These are phyloP conservation scores for Andrographis paniculata DNA, from an alignment of 305 asterid genomes.

Conservation along the genomic window DNA sequence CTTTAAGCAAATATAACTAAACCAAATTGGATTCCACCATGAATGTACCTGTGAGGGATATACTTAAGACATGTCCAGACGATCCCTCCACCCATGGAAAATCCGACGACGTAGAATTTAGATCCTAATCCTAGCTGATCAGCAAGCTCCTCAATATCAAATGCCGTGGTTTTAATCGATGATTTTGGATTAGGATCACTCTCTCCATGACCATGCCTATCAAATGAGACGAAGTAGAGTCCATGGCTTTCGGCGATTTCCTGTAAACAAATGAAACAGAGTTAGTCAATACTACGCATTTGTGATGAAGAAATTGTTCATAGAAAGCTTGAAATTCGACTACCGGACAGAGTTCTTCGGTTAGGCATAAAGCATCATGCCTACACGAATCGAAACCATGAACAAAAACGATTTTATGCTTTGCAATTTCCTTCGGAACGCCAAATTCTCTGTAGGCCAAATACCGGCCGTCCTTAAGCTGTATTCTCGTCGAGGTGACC, in stretches of 20 bases:
- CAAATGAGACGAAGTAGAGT: slow-evolving; percentile 59
- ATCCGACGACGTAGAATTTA: slow-evolving; percentile 57
- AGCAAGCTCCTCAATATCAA: slow-evolving; percentile 74
- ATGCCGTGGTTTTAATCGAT: slow-evolving; percentile 50
- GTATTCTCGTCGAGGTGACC: no score
- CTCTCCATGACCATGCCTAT: slow-evolving; percentile 90
- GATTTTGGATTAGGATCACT: slow-evolving; percentile 69
- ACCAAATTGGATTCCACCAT: no score
- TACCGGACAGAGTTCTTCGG: slow-evolving; percentile 42
- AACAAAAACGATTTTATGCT: no score
- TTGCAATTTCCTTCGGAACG: no score
- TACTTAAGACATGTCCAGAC: slow-evolving; percentile 78
- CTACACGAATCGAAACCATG: slow-evolving; percentile 26
- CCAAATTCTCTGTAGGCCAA: no score
- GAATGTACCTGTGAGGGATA: slow-evolving; percentile 77
- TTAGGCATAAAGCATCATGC: slow-evolving; percentile 30
- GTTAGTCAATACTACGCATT: background rate
- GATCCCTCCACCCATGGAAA: slow-evolving; percentile 83
- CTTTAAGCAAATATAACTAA: no score
- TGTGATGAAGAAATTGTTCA: background rate
- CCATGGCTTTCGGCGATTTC: slow-evolving; percentile 46
- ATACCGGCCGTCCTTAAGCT: no score
- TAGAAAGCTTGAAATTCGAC: slow-evolving; percentile 3
- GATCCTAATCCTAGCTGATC: slow-evolving; percentile 72
- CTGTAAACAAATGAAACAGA: slow-evolving; percentile 22